Percentiles rank a stretch among this genome's conserved stretches.
These are phyloP conservation scores for Desmodesmus armatus DNA, from an alignment of 139 green algal genomes.

Conservation along the genomic window DNA sequence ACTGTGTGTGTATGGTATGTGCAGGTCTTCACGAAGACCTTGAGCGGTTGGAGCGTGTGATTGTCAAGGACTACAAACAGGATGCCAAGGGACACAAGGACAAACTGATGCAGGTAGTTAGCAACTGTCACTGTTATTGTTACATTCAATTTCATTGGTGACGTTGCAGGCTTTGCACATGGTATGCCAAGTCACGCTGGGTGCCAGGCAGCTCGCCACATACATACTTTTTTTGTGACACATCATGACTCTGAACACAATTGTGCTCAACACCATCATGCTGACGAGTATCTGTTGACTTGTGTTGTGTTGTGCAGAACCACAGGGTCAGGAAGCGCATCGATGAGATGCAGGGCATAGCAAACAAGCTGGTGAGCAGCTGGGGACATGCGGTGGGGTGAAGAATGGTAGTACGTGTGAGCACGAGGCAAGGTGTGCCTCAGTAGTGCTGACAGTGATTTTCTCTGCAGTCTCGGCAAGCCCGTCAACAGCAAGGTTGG, in stretches of 20 bases:
- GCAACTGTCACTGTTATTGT: too few relatives aligned
- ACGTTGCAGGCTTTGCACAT: conserved; percentile 57
- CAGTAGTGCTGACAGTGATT: background rate
- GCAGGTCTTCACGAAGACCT: conserved; percentile 92
- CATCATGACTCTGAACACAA: too few relatives aligned
- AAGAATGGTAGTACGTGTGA: background rate
- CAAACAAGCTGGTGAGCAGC: conserved; percentile 83
- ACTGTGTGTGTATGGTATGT: too few relatives aligned
- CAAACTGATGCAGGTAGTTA: conserved; percentile 70
- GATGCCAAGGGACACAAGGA: conserved; percentile 85
- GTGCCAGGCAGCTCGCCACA: too few relatives aligned
- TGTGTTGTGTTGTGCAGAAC: too few relatives aligned
- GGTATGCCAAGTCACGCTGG: too few relatives aligned
- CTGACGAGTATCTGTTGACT: too few relatives aligned
- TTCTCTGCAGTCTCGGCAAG: too few relatives aligned
- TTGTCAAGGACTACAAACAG: conserved; percentile 87
- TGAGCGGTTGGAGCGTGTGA: conserved; percentile 88
- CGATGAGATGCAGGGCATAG: conserved; percentile 80
- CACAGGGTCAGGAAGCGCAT: conserved; percentile 88
- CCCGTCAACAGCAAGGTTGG: background rate
- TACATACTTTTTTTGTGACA: too few relatives aligned
- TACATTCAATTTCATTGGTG: conserved; percentile 14
- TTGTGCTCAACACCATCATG: too few relatives aligned
- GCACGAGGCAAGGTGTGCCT: background rate
- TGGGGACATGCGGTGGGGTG: background rate